Percentiles rank a stretch among this genome's conserved stretches.
Evolutionary conservation across 78 protist species (phyloP).

Genomic region (Dictyostelium citrinum): DNA sequence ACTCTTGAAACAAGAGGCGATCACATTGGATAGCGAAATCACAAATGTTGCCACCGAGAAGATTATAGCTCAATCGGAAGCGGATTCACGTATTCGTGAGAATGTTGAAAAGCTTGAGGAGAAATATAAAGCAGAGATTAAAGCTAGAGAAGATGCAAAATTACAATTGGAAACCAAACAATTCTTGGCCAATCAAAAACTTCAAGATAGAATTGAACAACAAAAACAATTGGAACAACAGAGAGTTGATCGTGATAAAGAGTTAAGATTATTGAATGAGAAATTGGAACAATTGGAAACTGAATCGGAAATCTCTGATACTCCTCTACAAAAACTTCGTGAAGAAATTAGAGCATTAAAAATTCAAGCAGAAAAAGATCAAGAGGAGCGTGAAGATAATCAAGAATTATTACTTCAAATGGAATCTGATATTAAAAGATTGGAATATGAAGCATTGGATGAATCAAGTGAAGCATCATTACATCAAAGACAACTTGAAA

Average conservation of each 20-base stretch:
- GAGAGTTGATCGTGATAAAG: conserved; percentile 8
- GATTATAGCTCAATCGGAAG: background rate
- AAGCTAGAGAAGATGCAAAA: background rate
- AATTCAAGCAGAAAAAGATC: background rate
- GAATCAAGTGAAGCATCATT: background rate
- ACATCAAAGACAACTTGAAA: background rate
- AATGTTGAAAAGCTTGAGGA: background rate
- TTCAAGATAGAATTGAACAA: background rate
- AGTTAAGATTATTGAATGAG: background rate
- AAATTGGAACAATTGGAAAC: conserved; percentile 5
- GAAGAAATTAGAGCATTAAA: conserved; percentile 10
- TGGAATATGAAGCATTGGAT: background rate
- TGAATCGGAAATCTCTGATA: background rate
- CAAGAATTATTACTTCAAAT: background rate
- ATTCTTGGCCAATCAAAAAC: background rate
- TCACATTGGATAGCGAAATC: conserved; percentile 20
- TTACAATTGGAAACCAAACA: background rate
- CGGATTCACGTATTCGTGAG: background rate
- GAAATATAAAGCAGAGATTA: background rate
- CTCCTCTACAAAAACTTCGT: background rate
- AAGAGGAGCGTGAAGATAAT: background rate
- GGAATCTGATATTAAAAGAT: background rate
- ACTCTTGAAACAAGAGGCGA: background rate
- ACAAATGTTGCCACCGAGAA: background rate
- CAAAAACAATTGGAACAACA: background rate